Evolutionary conservation across 768 basidiomycete genomes (phyloP).

Genomic region (Clitopilus passeckerianus): DNA sequence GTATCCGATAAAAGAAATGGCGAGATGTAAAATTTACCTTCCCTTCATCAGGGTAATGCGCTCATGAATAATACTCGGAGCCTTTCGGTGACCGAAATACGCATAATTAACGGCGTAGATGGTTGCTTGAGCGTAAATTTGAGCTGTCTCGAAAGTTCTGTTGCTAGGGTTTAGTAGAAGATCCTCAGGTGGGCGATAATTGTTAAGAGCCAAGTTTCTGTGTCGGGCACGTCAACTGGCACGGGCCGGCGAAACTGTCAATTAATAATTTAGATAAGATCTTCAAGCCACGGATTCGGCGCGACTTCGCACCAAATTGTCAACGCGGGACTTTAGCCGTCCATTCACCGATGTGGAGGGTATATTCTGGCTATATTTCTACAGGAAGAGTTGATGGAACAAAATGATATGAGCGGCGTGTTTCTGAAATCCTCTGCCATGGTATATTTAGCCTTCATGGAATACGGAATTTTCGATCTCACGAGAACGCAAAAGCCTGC

Average conservation of each 20-base stretch:
- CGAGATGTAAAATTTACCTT: not conserved
- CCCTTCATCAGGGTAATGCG: not conserved
- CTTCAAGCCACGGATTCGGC: not conserved
- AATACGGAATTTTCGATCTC: too few relatives aligned
- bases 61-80: not conserved
- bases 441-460: too few relatives aligned
- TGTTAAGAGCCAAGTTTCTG: too few relatives aligned
- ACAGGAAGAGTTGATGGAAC: too few relatives aligned
- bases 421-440: too few relatives aligned
- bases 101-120: not conserved
- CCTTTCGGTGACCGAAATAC: not conserved
- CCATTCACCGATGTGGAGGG: too few relatives aligned
- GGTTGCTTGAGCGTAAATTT: not conserved
- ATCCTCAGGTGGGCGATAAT: not conserved
- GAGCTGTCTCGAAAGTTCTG: not conserved
- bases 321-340: too few relatives aligned
- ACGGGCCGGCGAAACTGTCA: not conserved
- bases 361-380: too few relatives aligned
- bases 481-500: too few relatives aligned
- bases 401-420: too few relatives aligned
- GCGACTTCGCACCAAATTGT: not conserved
- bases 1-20: not conserved
- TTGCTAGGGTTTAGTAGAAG: not conserved
- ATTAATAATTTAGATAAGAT: not conserved
- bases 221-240: too few relatives aligned